Conservation (phyloP, 2,329 filamentous ascomycete species). For the Fusarium buxicola region DNA sequence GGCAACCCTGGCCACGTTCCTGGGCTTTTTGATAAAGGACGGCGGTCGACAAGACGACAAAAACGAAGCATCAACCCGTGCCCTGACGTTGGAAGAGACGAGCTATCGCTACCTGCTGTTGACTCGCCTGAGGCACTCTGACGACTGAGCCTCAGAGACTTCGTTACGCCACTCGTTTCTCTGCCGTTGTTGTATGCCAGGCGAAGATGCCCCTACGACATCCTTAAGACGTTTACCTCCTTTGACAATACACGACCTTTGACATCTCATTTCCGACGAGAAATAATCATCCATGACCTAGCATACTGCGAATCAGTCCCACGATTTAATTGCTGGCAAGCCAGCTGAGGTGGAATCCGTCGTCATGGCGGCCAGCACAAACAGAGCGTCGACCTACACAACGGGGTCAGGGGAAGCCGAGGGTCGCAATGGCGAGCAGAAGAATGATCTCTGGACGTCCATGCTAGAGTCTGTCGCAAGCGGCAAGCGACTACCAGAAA, state of each 20-base stretch:
- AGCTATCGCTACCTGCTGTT: constrained; percentile 10
- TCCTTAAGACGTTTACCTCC: constrained; percentile 37
- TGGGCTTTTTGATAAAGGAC: constrained; percentile 42
- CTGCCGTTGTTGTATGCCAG: constrained; percentile 20
- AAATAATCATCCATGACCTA: constrained; percentile 25
- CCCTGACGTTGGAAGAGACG: constrained; percentile 13
- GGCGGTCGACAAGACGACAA: constrained; percentile 36
- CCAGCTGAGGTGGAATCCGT: constrained; percentile 32
- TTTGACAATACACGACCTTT: constrained; percentile 36
- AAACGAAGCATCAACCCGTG: constrained; percentile 3
- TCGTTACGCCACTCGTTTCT: not conserved
- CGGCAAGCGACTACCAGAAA: constrained; percentile 89
- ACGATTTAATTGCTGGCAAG: constrained; percentile 19
- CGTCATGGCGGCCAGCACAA: constrained; percentile 63
- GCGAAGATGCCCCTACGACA: constrained; percentile 47
- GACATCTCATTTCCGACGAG: constrained; percentile 5
- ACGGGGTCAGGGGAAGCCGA: constrained; percentile 66
- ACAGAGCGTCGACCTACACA: constrained; percentile 70
- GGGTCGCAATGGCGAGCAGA: constrained; percentile 74
- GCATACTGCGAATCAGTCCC: constrained; percentile 12
- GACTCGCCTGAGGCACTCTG: constrained; percentile 19
- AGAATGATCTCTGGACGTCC: constrained; percentile 93
- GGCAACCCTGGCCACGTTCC: constrained; percentile 40
- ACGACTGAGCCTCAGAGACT: constrained; percentile 15
- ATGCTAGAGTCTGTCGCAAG: constrained; percentile 92